Base-by-base conservation (phyloP, 371 early-diverging fungal species). In the Nematocida sp. region DNA sequence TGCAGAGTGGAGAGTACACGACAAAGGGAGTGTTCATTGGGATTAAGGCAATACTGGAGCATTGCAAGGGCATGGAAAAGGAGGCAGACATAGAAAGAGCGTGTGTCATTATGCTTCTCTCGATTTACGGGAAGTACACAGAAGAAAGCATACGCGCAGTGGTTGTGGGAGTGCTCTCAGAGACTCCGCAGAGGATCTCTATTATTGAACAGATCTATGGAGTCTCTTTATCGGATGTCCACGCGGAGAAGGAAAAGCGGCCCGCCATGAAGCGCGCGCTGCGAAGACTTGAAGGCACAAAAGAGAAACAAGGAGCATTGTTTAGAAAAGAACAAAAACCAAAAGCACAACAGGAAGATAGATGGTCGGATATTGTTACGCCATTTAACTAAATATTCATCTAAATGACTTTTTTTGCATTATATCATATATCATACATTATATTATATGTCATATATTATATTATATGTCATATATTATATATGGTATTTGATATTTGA, bases 301-400 rank as follows among this genome's bases (percentile, higher is more conserved):
- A 32, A 16, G 75, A 71, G 53, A 71, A 71, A 33, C 63, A 60
- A 18, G 75, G 75, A 4, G 75, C 75, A 5, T 28, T 71, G 9
- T 35, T 71, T 32, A 28, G 45, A 42, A 60, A 63, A 39, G 42
- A 35, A 18, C 53, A 23, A 25, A 25, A 23, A 2, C 7, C 50
- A 7, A 5, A 11, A 2, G 53, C 38, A 26, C 25, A 5, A 5
- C 16, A 39, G 11, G 63, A 59, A 20, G 54, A 60, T 42, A 7
- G 61, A 32, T 71, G 75, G 75, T 47, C 48, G 16, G 54, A 61
- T 33, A 51, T 63, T 28, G 9, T 53, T 59, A 55, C 67, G 16
- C 67, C 56, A n/a, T 67, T 67, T 28, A 54, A n/a, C n/a, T 28
- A 51, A 28, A 23, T 23, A 51, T 45, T n/a, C n/a, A n/a, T n/a